phyloP scores from a whole-genome alignment of 139 green algal genomes.

The Coelastrella sp. region DNA sequence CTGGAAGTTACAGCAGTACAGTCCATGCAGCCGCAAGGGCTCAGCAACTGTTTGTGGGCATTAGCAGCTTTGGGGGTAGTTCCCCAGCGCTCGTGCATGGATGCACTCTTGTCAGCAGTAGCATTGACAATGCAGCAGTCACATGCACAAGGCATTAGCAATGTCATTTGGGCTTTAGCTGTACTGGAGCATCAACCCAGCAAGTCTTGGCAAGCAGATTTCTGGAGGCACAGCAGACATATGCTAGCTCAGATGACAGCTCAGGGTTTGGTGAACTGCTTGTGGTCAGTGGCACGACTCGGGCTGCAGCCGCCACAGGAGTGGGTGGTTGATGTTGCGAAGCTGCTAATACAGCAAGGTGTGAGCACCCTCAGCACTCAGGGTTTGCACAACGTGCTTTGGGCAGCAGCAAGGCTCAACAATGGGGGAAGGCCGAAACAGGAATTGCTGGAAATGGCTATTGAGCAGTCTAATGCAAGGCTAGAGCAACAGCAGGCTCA shows the following conservation, averaged over 20 bases:
- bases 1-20: not conserved
- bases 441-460: not conserved
- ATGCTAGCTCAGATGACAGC: slow-evolving; percentile 3
- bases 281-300: slow-evolving; percentile 38
- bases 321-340: slow-evolving; percentile 28
- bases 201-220: not conserved
- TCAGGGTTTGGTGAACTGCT: slow-evolving; percentile 40
- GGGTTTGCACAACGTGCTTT: slow-evolving; percentile 28
- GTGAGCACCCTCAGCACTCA: slow-evolving; percentile 5
- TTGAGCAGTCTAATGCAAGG: not conserved
- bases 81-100: slow-evolving; percentile 13
- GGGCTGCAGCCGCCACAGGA: slow-evolving; percentile 25
- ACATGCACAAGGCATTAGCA: not conserved
- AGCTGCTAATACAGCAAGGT: not conserved
- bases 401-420: slow-evolving; percentile 13
- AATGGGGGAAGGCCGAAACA: not conserved
- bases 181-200: slow-evolving; percentile 33
- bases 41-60: slow-evolving; percentile 27
- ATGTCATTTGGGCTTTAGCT: slow-evolving; percentile 44
- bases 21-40: not conserved
- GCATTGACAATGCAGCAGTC: not conserved
- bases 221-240: not conserved
- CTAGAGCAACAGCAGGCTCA: not conserved
- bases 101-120: not conserved
- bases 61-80: slow-evolving; percentile 38